A percentile compares a stretch with the other conserved stretches of the same genome.
These are phyloP conservation scores for Aspergillus nanangensis DNA, from an alignment of 495 filamentous ascomycete genomes.

Conservation along the genomic window DNA sequence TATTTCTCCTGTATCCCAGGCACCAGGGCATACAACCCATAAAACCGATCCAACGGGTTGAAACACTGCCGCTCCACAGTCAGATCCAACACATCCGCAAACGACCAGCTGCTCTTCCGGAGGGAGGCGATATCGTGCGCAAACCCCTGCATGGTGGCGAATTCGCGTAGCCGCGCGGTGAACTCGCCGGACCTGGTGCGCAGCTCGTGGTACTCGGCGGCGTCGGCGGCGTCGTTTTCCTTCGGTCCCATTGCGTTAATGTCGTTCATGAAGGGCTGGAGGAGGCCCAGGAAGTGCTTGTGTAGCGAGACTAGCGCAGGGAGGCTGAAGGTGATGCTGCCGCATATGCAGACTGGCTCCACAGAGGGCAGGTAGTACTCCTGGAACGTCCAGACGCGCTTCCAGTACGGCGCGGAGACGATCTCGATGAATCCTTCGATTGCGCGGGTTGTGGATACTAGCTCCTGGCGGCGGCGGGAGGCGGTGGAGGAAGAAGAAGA, in stretches of 20 bases:
- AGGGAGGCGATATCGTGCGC: not conserved
- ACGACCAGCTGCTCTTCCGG: not conserved
- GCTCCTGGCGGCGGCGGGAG: not conserved
- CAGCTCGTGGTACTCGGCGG: not conserved
- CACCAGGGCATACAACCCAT: not conserved
- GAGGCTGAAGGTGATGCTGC: not conserved
- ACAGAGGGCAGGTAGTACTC: not conserved
- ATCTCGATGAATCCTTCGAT: not conserved
- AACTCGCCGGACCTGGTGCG: not conserved
- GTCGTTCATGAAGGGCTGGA: not conserved
- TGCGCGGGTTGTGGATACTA: not conserved
- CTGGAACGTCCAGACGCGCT: conserved; percentile 4
- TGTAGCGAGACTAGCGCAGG: not conserved
- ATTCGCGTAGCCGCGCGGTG: not conserved
- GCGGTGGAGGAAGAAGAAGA: no score
- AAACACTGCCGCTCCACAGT: not conserved
- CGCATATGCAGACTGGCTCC: not conserved
- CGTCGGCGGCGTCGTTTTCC: not conserved
- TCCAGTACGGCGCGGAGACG: conserved; percentile 1
- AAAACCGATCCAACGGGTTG: not conserved
- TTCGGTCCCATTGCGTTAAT: not conserved
- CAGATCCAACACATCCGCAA: not conserved
- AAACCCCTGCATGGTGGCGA: not conserved
- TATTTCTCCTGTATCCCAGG: not conserved
- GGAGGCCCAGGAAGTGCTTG: not conserved